Base-by-base conservation (phyloP, 1,139 yeast genomes). In the Scheffersomyces stambukii region DNA sequence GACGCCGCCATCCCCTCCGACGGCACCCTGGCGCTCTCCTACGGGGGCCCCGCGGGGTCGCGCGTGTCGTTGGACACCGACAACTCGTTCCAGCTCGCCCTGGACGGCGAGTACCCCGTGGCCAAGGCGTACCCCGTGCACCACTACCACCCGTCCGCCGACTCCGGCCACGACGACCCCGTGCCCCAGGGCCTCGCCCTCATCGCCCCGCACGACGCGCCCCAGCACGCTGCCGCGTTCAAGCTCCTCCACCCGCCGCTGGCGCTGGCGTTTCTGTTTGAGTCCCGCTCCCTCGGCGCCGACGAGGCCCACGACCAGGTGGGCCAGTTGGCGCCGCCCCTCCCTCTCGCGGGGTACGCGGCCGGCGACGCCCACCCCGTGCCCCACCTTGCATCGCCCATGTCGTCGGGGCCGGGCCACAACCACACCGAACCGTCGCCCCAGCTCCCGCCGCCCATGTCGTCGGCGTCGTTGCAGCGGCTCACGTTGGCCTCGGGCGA, bases 401-500 rank as follows among this genome's bases (percentile, higher is more conserved):
- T 47, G 21, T 42, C 59, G 6, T 39, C 41, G 11, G 21, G 41
- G 2, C 39, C 37, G 2, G 21, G 32, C 8, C 40, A 39, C 16
- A 47, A 48, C 21, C 49, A 45, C 29, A 36, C 46, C 2, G 52
- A 54, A 29, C 54, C 57, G 4, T 57, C 65, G 4, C 64, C 64
- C 4, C 66, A 58, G 32, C 40, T 59, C 13, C 64, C 64, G 7
- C 63, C 64, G 4, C 57, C 60, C 8, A 20, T 34, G 28, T 28
- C 51, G 10, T 40, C 52, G n/a, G 26, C 48, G 3, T 44, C 58
- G 8, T 39, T 45, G 10, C 51, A 52, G 26, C 42, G 52, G 18
- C 38, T 56, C 11, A 50, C 57, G 1, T 37, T 57, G 23, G 45
- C 55, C 5, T 57, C 56, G 27, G 63, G 63, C 4, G 67, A 62